These are phyloP conservation scores for Chaetomiaceae sp. DNA, from an alignment of 2,329 filamentous ascomycete genomes.

Conservation along the genomic window DNA sequence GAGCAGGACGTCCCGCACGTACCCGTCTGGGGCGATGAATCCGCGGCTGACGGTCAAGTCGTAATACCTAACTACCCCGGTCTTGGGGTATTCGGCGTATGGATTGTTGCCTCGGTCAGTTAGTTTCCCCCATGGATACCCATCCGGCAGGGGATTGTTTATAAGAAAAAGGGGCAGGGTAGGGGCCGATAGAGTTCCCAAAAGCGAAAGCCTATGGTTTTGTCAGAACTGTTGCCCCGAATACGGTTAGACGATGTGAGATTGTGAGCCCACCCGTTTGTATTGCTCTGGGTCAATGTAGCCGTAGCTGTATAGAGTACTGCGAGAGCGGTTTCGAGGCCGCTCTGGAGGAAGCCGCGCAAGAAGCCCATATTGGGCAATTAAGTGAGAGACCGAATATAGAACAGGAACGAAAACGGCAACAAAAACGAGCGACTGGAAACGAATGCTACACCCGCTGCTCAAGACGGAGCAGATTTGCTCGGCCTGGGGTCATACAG, in stretches of 20 bases:
- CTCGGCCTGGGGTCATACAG: constrained; percentile 13
- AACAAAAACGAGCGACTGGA: constrained; percentile 16
- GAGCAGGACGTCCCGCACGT: constrained; percentile 50
- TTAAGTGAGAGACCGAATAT: constrained; percentile 5
- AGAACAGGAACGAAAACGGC: neutral
- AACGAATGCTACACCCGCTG: constrained; percentile 4
- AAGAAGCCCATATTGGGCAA: constrained; percentile 28
- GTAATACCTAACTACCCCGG: constrained; percentile 52
- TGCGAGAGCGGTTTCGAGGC: constrained; percentile 9
- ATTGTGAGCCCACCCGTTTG: constrained; percentile 35
- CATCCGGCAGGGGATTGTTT: constrained; percentile 47
- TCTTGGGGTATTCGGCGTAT: constrained; percentile 45
- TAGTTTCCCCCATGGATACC: constrained; percentile 49
- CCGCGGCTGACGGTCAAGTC: constrained; percentile 50
- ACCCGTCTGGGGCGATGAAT: constrained; percentile 53
- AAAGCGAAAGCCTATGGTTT: constrained; percentile 35
- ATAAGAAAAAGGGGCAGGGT: constrained; percentile 41
- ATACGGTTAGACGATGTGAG: too few relatives aligned
- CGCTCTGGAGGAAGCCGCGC: constrained; percentile 13
- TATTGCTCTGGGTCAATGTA: constrained; percentile 33
- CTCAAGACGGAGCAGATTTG: constrained; percentile 6
- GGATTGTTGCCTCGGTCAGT: constrained; percentile 45
- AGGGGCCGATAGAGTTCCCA: constrained; percentile 39
- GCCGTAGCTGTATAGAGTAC: constrained; percentile 24
- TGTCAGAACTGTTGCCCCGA: constrained; percentile 3